A percentile compares a stretch with the other conserved stretches of the same genome.
Conservation (phyloP, 257 asterid genomes). For the Solanum tacnaense region DNA sequence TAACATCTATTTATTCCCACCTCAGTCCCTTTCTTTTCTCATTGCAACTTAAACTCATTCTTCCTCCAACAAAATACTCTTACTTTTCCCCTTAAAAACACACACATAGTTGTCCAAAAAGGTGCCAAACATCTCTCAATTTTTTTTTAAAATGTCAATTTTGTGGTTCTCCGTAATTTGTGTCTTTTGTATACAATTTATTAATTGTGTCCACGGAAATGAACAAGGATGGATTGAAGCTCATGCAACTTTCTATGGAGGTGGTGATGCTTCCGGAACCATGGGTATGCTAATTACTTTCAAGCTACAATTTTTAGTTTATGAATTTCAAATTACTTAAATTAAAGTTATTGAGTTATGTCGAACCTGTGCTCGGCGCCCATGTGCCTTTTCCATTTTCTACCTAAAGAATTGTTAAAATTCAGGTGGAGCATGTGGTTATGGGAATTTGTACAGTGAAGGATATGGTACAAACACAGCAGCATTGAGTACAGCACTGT, state of each 20-base stretch:
- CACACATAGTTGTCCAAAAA: not conserved
- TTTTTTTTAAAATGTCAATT: not conserved
- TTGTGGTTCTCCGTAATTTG: not conserved
- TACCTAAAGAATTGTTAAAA: not conserved
- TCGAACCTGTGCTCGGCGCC: rapidly evolving
- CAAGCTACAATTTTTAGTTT: not conserved
- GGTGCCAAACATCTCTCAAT: not conserved
- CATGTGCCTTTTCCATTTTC: not conserved
- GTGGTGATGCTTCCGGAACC: conserved; percentile 59
- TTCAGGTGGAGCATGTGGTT: conserved; percentile 41
- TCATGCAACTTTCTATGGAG: conserved; percentile 62
- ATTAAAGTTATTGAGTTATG: not conserved
- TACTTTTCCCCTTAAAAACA: not conserved
- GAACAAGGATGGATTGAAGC: conserved; percentile 50
- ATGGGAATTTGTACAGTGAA: conserved; percentile 32
- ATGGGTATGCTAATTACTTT: conserved; percentile 25
- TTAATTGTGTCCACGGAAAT: conserved; percentile 10
- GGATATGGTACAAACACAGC: conserved; percentile 38
- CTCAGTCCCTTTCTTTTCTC: not conserved
- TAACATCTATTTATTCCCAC: not conserved
- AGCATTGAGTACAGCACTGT: conserved; percentile 28
- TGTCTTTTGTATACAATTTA: not conserved
- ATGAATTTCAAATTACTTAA: not conserved
- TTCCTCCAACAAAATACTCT: not conserved
- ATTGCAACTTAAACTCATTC: not conserved